Base-by-base conservation (phyloP, 345 rosid genomes). In the Heritiera littoralis region DNA sequence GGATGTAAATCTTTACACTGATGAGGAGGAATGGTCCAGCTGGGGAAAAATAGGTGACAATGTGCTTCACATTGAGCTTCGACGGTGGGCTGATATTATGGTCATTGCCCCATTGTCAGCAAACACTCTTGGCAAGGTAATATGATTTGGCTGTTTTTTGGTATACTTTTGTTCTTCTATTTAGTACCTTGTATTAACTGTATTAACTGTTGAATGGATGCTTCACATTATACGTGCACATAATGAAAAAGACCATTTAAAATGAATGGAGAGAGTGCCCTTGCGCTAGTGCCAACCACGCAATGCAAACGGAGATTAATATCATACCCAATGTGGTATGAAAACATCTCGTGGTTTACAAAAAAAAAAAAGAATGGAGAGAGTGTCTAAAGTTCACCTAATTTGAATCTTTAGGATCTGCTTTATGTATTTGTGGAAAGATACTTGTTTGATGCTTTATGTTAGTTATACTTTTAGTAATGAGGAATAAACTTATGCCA, bases 31-130 rank as follows among this genome's bases (percentile, higher is more conserved):
- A 81, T 91, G 97, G 99, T 86, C 93, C 23, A 86, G 88, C 79
- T 96, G 99, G 99, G 90, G 75, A 1, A 92, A 88, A 78, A 81
- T 96, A 58, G 98, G 99, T 73, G 99, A 96, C 79, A 87, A 77
- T 9, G 97, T 96, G 43, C 97, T 94, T 79, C 99, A 94, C 84
- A 92, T 96, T 75, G 97, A 96, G 79, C 95, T 96, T 65, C 84
- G 94, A 68, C 86, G 90, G 51, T 96, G 97, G 99, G 98, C 99
- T 81, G 98, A 96, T 88, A 86, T 96, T 79, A 83, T 94, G 87
- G 94, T 92, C 80, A 87, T 94, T 77, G 98, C 98, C 71, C 98
- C 98, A 6, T 83, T 96, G 63, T 96, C 98, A 28, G 98, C 98
- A 3, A 94, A 96, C 89, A 94, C 98, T 7, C 89, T 96, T 74